These are phyloP conservation scores for Vitis hybrid DNA, from an alignment of 177 flowering plant genomes.

Conservation along the genomic window DNA sequence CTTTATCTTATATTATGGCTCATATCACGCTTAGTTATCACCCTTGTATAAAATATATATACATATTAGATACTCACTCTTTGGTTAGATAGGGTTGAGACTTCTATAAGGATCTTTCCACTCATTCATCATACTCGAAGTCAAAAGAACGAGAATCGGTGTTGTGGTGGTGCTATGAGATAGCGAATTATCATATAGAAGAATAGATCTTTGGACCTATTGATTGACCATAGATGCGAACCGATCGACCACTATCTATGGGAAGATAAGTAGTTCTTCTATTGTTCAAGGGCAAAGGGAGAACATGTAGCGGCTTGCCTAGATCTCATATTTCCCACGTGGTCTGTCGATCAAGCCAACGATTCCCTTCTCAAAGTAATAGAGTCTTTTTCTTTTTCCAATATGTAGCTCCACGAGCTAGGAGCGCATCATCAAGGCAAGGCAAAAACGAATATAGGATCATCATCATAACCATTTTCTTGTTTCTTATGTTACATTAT, in stretches of 20 bases:
- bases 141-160: slow-evolving; percentile 9
- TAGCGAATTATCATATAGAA: slow-evolving; percentile 16
- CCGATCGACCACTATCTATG: background rate
- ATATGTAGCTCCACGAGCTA: slow-evolving; percentile 6
- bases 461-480: too few species aligned
- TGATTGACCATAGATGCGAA: slow-evolving; percentile 9
- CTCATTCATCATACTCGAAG: slow-evolving; percentile 6
- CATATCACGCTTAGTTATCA: too few species aligned
- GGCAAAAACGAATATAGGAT: too few species aligned
- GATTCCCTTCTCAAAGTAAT: slow-evolving; percentile 13
- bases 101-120: too few species aligned
- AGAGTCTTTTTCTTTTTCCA: background rate
- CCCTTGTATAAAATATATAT: too few species aligned
- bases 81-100: too few species aligned
- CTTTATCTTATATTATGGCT: too few species aligned
- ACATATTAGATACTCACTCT: too few species aligned
- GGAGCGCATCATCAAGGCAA: background rate
- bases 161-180: slow-evolving; percentile 21
- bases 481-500: too few species aligned
- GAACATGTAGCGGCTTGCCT: slow-evolving; percentile 19
- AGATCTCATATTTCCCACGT: slow-evolving; percentile 23
- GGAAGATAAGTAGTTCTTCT: slow-evolving; percentile 11
- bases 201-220: slow-evolving; percentile 10
- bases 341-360: slow-evolving; percentile 16
- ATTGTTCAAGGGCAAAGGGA: slow-evolving; percentile 17